These are phyloP conservation scores for Silene noctiflora DNA, from an alignment of 179 eudicot genomes.

Conservation along the genomic window DNA sequence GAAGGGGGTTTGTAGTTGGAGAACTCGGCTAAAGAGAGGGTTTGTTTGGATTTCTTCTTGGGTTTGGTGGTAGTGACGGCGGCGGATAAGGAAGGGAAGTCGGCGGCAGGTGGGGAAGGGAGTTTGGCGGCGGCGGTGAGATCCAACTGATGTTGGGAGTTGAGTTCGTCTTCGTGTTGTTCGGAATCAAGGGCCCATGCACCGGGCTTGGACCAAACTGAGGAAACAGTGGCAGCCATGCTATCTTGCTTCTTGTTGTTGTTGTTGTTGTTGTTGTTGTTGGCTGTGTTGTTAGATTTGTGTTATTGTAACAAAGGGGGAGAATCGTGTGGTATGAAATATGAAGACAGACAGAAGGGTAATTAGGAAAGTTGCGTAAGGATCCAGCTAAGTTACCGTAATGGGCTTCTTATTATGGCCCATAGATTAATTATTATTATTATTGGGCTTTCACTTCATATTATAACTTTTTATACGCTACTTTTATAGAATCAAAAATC, in stretches of 20 bases:
- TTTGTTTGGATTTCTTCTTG: conserved; percentile 72
- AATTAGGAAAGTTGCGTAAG: too few species aligned
- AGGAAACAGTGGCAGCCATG: conserved; percentile 82
- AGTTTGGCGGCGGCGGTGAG: conserved; percentile 2
- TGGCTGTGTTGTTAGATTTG: not conserved
- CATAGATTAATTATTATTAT: too few species aligned
- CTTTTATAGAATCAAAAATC: too few species aligned
- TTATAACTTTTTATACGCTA: too few species aligned
- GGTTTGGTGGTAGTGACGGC: conserved; percentile 57
- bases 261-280: too few species aligned
- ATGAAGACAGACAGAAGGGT: too few species aligned
- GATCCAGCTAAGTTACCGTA: too few species aligned
- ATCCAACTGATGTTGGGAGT: conserved; percentile 13
- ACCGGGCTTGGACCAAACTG: conserved; percentile 75
- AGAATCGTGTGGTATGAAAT: too few species aligned
- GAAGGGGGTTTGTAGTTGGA: conserved; percentile 20
- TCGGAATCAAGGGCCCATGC: conserved; percentile 96
- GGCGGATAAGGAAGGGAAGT: conserved; percentile 62
- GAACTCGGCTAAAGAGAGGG: conserved; percentile 56
- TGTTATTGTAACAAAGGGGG: not conserved
- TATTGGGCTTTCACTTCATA: too few species aligned
- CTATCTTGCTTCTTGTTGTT: not conserved
- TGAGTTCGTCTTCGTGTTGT: conserved; percentile 65
- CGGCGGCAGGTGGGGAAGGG: conserved; percentile 38
- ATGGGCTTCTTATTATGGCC: too few species aligned